phyloP scores from a whole-genome alignment of 2,329 filamentous ascomycete genomes.

The Tolypocladium pustulatum region DNA sequence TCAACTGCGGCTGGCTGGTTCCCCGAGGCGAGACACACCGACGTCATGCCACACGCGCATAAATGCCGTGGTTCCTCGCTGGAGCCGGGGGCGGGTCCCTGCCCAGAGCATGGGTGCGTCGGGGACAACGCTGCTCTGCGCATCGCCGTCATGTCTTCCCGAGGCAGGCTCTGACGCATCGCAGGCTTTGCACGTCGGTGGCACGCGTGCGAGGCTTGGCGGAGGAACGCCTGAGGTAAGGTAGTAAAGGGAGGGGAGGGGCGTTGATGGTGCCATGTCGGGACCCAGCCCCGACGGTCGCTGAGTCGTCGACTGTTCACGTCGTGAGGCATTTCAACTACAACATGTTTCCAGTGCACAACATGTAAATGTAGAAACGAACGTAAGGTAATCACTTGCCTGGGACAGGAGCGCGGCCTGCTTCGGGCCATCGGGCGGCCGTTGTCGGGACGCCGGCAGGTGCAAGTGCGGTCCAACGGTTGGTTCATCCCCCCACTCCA shows the following conservation, averaged over 20 bases:
- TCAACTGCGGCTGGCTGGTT: not conserved
- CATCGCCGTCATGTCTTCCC: not conserved
- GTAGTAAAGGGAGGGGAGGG: too few species aligned
- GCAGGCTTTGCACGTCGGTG: not conserved
- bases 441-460: not conserved
- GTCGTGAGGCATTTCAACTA: too few species aligned
- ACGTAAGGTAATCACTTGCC: too few species aligned
- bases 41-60: not conserved
- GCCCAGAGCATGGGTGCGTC: not conserved
- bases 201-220: not conserved
- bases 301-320: too few species aligned
- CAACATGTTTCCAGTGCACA: too few species aligned
- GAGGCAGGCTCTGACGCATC: not conserved
- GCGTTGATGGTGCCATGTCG: not conserved
- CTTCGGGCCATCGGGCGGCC: slow-evolving; percentile 2
- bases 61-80: too few species aligned
- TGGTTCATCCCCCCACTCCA: not conserved
- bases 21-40: not conserved
- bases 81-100: not conserved
- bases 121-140: not conserved
- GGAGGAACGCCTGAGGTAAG: not conserved
- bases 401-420: too few species aligned
- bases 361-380: too few species aligned
- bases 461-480: too few species aligned
- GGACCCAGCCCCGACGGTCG: too few species aligned